Evolutionary conservation across 192 early-diverging fungal genomes (phyloP).

Genomic region (Coemansia sp.): DNA sequence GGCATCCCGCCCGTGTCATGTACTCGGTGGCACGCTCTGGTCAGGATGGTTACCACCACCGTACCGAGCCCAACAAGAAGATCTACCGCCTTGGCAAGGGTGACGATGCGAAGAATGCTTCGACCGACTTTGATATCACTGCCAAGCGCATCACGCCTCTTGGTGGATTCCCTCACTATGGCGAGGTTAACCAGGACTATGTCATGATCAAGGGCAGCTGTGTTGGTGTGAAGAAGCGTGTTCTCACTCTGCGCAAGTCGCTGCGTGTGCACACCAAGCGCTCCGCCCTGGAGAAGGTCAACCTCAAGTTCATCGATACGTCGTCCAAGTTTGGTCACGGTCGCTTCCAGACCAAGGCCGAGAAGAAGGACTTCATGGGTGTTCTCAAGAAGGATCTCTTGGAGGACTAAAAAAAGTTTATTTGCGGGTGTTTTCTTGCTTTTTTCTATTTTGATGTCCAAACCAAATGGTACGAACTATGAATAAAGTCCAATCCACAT

Average conservation of each 20-base stretch:
- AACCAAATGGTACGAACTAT: too few relatives aligned
- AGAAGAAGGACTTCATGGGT: constrained; percentile 93
- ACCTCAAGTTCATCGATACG: constrained; percentile 99
- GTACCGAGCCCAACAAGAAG: constrained; percentile 99
- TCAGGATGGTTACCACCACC: constrained; percentile 99
- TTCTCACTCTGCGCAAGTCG: constrained; percentile 98
- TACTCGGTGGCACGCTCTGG: constrained; percentile 99
- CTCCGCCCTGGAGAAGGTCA: constrained; percentile 93
- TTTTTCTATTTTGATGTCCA: too few relatives aligned
- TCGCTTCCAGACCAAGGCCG: constrained; percentile 97
- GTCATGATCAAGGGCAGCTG: constrained; percentile 98
- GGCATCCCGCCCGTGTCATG: constrained; percentile 97
- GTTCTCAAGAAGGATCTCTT: constrained; percentile 81
- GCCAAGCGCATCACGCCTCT: constrained; percentile 95
- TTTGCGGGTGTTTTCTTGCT: not conserved
- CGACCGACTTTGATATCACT: constrained; percentile 97
- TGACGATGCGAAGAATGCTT: constrained; percentile 75
- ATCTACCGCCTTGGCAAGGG: constrained; percentile 98
- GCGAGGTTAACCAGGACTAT: constrained; percentile 97
- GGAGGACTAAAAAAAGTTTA: not conserved
- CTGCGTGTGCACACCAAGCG: constrained; percentile 95
- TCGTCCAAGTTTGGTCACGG: constrained; percentile 99
- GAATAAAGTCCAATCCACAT: too few relatives aligned
- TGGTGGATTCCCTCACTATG: constrained; percentile 99
- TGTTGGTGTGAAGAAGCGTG: constrained; percentile 96